These are phyloP conservation scores for Thalassiosira exigua DNA, from an alignment of 352 stramenopile species.

Conservation along the genomic window DNA sequence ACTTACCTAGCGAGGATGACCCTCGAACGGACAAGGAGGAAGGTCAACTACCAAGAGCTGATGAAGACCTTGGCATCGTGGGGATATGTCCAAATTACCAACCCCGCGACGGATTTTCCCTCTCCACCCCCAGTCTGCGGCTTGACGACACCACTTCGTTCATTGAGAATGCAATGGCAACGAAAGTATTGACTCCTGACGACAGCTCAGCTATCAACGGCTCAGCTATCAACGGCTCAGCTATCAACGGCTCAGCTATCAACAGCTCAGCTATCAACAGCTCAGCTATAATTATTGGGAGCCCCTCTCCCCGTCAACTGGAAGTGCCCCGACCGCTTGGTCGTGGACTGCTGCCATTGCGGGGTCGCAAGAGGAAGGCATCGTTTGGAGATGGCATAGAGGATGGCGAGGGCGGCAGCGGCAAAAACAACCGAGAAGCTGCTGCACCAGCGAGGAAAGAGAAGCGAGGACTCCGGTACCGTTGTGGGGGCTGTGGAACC, in stretches of 20 bases:
- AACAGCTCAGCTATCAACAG: too few relatives aligned
- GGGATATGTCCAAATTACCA: conserved; percentile 51
- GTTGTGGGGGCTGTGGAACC: conserved; percentile 66
- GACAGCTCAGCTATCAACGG: neutral
- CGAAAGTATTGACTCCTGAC: conserved; percentile 50
- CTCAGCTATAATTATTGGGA: too few relatives aligned
- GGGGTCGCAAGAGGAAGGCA: conserved; percentile 40
- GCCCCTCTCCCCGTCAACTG: too few relatives aligned
- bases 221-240: conserved; percentile 7
- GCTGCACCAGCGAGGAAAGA: conserved; percentile 5
- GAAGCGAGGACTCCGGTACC: conserved; percentile 28
- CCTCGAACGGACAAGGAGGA: neutral
- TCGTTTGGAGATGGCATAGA: conserved; percentile 1
- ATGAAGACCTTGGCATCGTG: conserved; percentile 9
- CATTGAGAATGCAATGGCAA: conserved; percentile 69
- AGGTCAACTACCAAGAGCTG: neutral
- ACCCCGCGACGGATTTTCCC: conserved; percentile 28
- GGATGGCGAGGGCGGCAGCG: conserved; percentile 7
- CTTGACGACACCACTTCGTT: conserved; percentile 75
- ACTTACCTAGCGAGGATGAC: conserved; percentile 30
- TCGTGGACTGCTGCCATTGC: conserved; percentile 29
- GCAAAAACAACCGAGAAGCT: neutral
- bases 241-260: neutral
- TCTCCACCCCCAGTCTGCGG: conserved; percentile 62
- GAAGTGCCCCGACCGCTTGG: too few relatives aligned